These are phyloP conservation scores for Chlamydomonas incerta DNA, from an alignment of 139 green algal genomes.

Conservation along the genomic window DNA sequence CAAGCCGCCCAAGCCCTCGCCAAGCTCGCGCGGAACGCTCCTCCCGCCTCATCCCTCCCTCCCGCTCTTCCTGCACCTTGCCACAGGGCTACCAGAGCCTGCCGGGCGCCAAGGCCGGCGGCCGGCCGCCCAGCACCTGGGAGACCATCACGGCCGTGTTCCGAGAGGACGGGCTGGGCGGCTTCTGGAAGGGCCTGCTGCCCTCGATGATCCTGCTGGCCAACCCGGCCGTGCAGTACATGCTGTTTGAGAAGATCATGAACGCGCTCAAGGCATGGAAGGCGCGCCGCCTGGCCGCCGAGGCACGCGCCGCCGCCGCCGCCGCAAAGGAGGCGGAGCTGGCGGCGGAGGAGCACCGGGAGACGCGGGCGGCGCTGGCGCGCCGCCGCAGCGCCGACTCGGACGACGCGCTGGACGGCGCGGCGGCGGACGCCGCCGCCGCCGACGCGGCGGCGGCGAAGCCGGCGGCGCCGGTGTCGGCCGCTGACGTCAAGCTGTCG, in stretches of 20 bases:
- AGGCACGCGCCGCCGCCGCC: not conserved
- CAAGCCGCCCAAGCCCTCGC: too few relatives aligned
- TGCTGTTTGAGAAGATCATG: constrained; percentile 86
- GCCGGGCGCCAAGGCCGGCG: not conserved
- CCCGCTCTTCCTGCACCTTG: too few relatives aligned
- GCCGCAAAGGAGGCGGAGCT: not conserved
- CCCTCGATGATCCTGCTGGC: constrained; percentile 90
- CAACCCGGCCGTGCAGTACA: constrained; percentile 90
- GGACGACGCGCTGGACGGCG: constrained; percentile 5
- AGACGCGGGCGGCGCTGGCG: not conserved
- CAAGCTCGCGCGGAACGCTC: too few relatives aligned
- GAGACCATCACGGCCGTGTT: constrained; percentile 50
- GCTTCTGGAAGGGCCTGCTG: constrained; percentile 78
- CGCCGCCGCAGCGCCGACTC: not conserved
- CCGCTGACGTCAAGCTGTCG: constrained; percentile 28
- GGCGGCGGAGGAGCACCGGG: not conserved
- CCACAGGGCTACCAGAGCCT: constrained; percentile 16
- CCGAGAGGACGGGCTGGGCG: constrained; percentile 46
- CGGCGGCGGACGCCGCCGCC: not conserved
- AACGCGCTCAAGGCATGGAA: constrained; percentile 43
- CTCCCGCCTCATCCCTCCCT: too few relatives aligned
- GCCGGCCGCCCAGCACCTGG: constrained; percentile 11
- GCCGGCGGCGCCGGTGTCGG: constrained; percentile 37
- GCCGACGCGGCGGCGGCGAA: not conserved
- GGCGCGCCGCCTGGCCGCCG: not conserved